These are phyloP conservation scores for Suhomyces canberraensis DNA, from an alignment of 805 yeast genomes.

Conservation along the genomic window DNA sequence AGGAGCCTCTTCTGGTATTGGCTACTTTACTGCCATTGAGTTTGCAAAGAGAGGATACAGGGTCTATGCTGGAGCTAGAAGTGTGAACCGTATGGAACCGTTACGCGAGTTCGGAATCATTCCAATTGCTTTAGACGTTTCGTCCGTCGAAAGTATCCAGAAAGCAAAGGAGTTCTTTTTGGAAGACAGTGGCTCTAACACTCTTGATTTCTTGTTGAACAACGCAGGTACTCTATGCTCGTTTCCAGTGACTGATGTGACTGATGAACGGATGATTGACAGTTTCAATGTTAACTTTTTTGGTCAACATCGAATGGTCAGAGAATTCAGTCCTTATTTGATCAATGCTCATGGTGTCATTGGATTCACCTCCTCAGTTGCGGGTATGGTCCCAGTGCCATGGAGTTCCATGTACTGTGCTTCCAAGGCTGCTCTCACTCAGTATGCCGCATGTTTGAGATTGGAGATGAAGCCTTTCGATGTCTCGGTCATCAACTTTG, in stretches of 20 bases:
- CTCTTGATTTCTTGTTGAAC: conserved; percentile 58
- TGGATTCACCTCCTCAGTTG: conserved; percentile 71
- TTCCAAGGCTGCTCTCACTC: conserved; percentile 73
- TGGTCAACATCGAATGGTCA: conserved; percentile 62
- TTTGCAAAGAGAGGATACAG: conserved; percentile 50
- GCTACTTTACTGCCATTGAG: conserved; percentile 47
- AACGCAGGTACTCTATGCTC: conserved; percentile 79
- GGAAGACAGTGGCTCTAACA: conserved; percentile 38
- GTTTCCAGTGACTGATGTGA: conserved; percentile 64
- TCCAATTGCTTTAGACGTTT: conserved; percentile 56
- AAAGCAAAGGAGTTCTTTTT: conserved; percentile 42
- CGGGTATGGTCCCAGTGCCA: conserved; percentile 68
- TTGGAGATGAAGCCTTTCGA: conserved; percentile 70
- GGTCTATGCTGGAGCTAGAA: conserved; percentile 74
- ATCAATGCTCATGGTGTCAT: conserved; percentile 67
- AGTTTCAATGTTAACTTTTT: conserved; percentile 65
- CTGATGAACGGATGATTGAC: conserved; percentile 48
- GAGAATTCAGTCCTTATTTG: conserved; percentile 53
- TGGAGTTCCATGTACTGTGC: conserved; percentile 65
- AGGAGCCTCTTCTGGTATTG: conserved; percentile 59
- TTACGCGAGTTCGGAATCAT: conserved; percentile 43
- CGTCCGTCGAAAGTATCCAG: conserved; percentile 46
- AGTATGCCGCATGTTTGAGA: conserved; percentile 60
- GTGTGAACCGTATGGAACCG: conserved; percentile 57
- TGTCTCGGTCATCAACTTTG: conserved; percentile 63